These are phyloP conservation scores for Calocera viscosa DNA, from an alignment of 768 basidiomycete species.

Conservation along the genomic window DNA sequence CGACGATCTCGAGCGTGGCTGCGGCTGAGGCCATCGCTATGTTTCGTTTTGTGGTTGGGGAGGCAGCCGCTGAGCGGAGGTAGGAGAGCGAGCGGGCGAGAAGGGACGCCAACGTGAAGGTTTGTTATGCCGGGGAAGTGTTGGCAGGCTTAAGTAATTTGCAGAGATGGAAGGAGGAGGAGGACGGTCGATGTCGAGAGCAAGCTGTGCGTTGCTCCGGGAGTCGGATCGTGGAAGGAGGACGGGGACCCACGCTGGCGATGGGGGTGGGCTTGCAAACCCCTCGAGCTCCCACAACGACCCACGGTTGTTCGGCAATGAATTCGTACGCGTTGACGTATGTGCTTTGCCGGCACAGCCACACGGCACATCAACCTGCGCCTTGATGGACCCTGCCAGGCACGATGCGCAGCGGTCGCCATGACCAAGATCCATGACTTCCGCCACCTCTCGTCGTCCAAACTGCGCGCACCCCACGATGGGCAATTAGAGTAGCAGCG, in stretches of 20 bases:
- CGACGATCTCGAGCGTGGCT: background rate
- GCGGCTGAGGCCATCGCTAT: slow-evolving; percentile 11
- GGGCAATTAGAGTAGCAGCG: too few species aligned
- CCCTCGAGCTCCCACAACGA: background rate
- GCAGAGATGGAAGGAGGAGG: background rate
- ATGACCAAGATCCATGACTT: too few species aligned
- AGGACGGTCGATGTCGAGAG: background rate
- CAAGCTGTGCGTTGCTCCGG: background rate
- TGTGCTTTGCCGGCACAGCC: too few species aligned
- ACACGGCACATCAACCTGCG: too few species aligned
- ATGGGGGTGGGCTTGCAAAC: background rate
- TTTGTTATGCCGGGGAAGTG: background rate
- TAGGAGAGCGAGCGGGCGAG: background rate
- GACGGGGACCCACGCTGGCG: background rate
- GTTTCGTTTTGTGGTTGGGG: background rate
- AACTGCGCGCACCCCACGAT: too few species aligned
- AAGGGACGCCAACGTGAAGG: background rate
- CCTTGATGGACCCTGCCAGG: too few species aligned
- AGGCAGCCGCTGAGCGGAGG: background rate
- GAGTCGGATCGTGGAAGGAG: background rate
- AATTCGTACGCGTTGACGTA: too few species aligned
- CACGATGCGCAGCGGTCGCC: too few species aligned
- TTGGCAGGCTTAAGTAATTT: background rate
- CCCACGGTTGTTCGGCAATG: too few species aligned
- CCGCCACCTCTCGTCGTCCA: too few species aligned